phyloP scores from a whole-genome alignment of 495 filamentous ascomycete species.

The Mycothermus thermophilus region DNA sequence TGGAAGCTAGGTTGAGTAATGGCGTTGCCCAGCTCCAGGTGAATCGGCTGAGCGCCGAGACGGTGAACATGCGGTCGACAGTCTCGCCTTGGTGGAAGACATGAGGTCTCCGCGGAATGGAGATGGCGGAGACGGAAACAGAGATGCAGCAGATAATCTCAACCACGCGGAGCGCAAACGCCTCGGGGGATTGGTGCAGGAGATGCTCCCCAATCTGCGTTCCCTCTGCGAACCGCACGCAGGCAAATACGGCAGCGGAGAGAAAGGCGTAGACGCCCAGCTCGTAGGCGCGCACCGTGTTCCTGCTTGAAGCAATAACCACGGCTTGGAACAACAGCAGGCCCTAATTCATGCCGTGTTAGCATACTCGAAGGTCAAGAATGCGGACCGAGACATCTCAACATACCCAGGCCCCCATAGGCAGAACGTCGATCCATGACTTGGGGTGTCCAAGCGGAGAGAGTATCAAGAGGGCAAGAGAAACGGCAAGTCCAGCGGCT shows the following conservation, averaged over 20 bases:
- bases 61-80: conserved; percentile 52
- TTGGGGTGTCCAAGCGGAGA: conserved; percentile 19
- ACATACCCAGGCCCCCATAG: conserved; percentile 34
- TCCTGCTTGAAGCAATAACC: conserved; percentile 26
- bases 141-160: conserved; percentile 25
- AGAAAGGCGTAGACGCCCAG: conserved; percentile 33
- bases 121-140: conserved; percentile 26
- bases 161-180: conserved; percentile 23
- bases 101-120: conserved; percentile 53
- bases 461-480: conserved; percentile 30
- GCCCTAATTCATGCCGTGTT: conserved; percentile 13
- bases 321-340: conserved; percentile 35
- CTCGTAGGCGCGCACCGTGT: conserved; percentile 32
- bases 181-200: conserved; percentile 9
- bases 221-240: conserved; percentile 27
- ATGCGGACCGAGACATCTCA: background rate
- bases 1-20: conserved; percentile 38
- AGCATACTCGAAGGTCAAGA: background rate
- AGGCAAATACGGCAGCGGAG: conserved; percentile 26
- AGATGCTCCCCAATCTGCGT: conserved; percentile 19
- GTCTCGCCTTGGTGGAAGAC: conserved; percentile 43
- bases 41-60: conserved; percentile 45
- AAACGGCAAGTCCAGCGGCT: conserved; percentile 30
- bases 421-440: conserved; percentile 29
- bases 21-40: conserved; percentile 48